Conservation (phyloP, 192 early-diverging fungal genomes). For the Paraglomus brasilianum region DNA sequence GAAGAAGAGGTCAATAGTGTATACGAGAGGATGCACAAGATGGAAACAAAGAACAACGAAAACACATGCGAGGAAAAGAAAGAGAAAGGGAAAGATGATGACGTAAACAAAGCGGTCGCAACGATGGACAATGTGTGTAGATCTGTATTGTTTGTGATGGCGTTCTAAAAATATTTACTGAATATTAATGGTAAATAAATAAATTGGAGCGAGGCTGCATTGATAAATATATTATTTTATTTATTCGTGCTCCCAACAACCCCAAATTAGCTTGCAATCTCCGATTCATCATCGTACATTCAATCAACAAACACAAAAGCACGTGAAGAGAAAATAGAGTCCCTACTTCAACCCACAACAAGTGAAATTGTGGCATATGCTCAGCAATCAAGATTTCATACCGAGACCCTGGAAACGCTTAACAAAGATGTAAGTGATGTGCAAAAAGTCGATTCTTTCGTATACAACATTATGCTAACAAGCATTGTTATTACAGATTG, state of each 20-base stretch:
- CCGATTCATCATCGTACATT: background rate
- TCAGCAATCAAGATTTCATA: slow-evolving; percentile 83
- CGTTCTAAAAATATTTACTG: no score
- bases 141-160: no score
- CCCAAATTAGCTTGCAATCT: background rate
- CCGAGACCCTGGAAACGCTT: slow-evolving; percentile 73
- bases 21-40: slow-evolving; percentile 34
- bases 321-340: slow-evolving; percentile 8
- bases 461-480: background rate
- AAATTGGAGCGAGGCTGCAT: slow-evolving; percentile 3
- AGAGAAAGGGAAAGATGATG: no score
- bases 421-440: slow-evolving; percentile 58
- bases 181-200: background rate
- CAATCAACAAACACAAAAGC: slow-evolving; percentile 18
- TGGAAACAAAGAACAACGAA: background rate
- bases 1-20: slow-evolving; percentile 49
- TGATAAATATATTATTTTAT: slow-evolving; percentile 22
- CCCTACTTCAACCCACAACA: slow-evolving; percentile 18
- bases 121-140: no score
- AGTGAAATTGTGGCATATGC: slow-evolving; percentile 63
- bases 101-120: no score
- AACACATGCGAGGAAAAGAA: no score
- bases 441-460: background rate
- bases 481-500: slow-evolving; percentile 43
- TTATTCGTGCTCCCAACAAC: background rate